phyloP scores from a whole-genome alignment of 176 grass and related monocot genomes.

The Oryza meyeriana region DNA sequence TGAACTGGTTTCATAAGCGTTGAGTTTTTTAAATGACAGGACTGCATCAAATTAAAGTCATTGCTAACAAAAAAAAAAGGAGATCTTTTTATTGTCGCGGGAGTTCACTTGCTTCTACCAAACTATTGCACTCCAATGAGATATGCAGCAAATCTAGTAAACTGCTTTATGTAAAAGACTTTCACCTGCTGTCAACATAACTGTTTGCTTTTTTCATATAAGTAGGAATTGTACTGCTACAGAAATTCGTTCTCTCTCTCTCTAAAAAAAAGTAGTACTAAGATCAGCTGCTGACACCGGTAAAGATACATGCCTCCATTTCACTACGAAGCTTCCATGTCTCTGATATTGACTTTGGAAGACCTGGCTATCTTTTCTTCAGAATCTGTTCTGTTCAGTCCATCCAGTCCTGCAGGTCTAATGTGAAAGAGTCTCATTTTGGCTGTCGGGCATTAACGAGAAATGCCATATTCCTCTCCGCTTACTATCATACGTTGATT shows the following conservation, averaged over 20 bases:
- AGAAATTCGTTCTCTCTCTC: background rate
- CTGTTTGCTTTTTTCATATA: background rate
- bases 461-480: constrained; percentile 12
- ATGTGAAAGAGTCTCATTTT: background rate
- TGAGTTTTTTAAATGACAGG: background rate
- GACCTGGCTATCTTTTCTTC: background rate
- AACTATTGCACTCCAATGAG: background rate
- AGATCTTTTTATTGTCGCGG: background rate
- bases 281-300: background rate
- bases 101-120: background rate
- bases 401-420: background rate
- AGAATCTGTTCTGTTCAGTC: constrained; percentile 25
- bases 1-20: background rate
- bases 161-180: background rate
- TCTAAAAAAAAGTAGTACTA: background rate
- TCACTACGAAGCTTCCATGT: constrained; percentile 2
- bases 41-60: background rate
- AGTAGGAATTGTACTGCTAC: background rate
- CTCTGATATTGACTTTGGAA: background rate
- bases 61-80: background rate
- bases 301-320: background rate
- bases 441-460: constrained; percentile 37
- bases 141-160: background rate
- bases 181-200: background rate
- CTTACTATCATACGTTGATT: background rate